These are phyloP conservation scores for Colletotrichum truncatum DNA, from an alignment of 2,329 filamentous ascomycete genomes.

Conservation along the genomic window DNA sequence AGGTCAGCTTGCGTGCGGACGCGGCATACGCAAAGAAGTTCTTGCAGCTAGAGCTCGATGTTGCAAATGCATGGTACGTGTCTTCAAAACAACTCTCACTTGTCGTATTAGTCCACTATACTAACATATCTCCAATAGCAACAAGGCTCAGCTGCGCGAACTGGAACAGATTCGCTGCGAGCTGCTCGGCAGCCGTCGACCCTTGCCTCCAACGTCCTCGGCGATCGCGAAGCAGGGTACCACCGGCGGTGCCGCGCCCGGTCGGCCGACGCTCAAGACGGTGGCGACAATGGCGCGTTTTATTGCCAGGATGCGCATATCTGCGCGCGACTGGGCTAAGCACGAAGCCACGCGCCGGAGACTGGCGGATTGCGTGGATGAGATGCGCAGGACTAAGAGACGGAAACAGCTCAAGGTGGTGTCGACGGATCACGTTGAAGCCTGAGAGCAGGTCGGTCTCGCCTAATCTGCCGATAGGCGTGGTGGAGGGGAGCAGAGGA, in stretches of 20 bases:
- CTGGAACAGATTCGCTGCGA: slow-evolving; percentile 78
- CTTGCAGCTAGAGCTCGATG: slow-evolving; percentile 79
- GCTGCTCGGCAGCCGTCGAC: slow-evolving; percentile 48
- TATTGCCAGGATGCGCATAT: slow-evolving; percentile 59
- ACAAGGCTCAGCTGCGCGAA: slow-evolving; percentile 88
- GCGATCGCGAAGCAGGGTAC: slow-evolving; percentile 23
- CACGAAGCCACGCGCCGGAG: slow-evolving; percentile 60
- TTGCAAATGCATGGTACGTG: slow-evolving; percentile 90
- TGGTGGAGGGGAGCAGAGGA: neutral
- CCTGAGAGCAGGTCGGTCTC: neutral
- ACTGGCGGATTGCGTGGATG: slow-evolving; percentile 59
- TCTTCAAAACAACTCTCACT: slow-evolving; percentile 8
- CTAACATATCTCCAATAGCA: slow-evolving; percentile 67
- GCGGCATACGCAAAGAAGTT: slow-evolving; percentile 89
- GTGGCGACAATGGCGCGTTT: slow-evolving; percentile 61
- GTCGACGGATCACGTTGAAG: slow-evolving; percentile 43
- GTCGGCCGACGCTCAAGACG: slow-evolving; percentile 48
- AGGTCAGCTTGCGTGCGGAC: slow-evolving; percentile 81
- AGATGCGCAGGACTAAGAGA: slow-evolving; percentile 54
- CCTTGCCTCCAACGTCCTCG: slow-evolving; percentile 41
- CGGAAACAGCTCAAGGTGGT: slow-evolving; percentile 51
- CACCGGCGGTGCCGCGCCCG: slow-evolving; percentile 13
- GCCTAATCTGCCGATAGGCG: neutral
- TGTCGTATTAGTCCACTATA: slow-evolving; percentile 19
- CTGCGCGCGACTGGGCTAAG: slow-evolving; percentile 57